Percentiles rank a stretch among this genome's conserved stretches.
Evolutionary conservation across 805 yeast species (phyloP).

Genomic region (Candida nitratophila): DNA sequence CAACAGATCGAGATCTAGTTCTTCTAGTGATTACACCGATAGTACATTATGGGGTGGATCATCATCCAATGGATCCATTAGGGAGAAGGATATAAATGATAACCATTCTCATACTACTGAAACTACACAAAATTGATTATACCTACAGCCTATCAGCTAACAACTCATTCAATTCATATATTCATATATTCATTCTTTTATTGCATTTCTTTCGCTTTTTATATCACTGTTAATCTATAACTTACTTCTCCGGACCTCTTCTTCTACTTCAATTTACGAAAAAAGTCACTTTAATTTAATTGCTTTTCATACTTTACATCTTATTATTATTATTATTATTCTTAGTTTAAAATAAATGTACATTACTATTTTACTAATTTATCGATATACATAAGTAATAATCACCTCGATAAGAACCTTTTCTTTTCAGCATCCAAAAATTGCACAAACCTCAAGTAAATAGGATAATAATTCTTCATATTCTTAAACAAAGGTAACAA

Average conservation of each 20-base stretch:
- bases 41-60: slow-evolving; percentile 9
- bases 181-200: neutral
- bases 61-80: neutral
- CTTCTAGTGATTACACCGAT: slow-evolving; percentile 14
- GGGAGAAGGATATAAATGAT: neutral
- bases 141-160: no score
- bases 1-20: slow-evolving; percentile 10
- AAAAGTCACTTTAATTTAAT: no score
- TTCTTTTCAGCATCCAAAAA: slow-evolving; percentile 31
- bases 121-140: neutral
- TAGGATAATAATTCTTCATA: slow-evolving; percentile 41
- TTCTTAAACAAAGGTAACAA: slow-evolving; percentile 48
- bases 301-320: no score
- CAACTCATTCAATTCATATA: neutral
- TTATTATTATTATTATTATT: no score
- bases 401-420: slow-evolving; percentile 6
- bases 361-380: no score
- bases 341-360: no score
- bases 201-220: neutral
- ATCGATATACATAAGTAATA: no score
- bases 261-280: no score
- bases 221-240: neutral
- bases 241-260: no score
- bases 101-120: neutral
- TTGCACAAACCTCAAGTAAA: slow-evolving; percentile 43